Percentiles rank a stretch among this genome's conserved stretches.
Conservation (phyloP, 192 early-diverging fungal genomes). For the Linnemannia schmuckeri region DNA sequence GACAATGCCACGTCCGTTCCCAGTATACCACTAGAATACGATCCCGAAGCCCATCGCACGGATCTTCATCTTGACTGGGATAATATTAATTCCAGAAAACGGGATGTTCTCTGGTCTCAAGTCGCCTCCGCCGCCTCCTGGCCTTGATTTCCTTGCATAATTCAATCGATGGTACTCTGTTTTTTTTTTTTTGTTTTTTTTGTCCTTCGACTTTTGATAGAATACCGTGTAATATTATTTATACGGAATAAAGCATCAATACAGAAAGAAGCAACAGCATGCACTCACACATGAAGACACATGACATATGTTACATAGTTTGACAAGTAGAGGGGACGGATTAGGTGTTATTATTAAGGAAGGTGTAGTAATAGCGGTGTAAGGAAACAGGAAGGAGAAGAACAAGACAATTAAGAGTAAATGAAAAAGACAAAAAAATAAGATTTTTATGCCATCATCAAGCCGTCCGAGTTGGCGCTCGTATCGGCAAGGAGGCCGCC, state of each 20-base stretch:
- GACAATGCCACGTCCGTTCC: too few species aligned
- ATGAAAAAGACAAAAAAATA: neutral
- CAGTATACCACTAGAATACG: too few species aligned
- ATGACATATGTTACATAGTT: neutral
- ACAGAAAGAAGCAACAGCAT: neutral
- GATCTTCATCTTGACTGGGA: too few species aligned
- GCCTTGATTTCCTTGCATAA: too few species aligned
- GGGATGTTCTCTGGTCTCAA: too few species aligned
- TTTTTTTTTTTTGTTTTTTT: too few species aligned
- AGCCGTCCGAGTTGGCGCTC: constrained; percentile 12
- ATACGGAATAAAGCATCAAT: neutral
- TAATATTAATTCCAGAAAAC: too few species aligned
- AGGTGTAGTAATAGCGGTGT: neutral
- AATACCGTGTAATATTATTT: neutral
- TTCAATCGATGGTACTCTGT: too few species aligned
- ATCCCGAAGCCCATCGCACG: too few species aligned
- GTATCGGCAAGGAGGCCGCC: neutral
- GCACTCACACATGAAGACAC: neutral
- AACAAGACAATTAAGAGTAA: neutral
- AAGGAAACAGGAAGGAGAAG: neutral
- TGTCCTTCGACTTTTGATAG: neutral
- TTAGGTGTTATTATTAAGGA: neutral
- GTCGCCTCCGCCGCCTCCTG: too few species aligned
- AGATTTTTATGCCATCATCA: neutral
- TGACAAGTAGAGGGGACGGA: neutral